Conservation (phyloP, 768 basidiomycete species). For the Albatrellus ellisii region DNA sequence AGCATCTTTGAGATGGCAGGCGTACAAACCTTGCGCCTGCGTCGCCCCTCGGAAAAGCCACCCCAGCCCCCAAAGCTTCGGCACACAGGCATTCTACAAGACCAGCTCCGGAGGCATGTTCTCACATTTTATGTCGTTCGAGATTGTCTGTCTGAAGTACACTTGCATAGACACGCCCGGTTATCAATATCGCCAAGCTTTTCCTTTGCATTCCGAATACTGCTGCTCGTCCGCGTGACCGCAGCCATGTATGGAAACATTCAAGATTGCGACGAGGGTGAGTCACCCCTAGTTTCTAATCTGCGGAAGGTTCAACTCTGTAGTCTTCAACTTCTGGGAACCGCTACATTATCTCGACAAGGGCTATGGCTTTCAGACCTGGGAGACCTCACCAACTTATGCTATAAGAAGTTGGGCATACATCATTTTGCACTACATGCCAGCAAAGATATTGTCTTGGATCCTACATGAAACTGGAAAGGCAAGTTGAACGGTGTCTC, state of each 20-base stretch:
- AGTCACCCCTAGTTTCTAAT: neutral
- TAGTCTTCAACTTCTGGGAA: constrained; percentile 99
- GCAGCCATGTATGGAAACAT: constrained; percentile 94
- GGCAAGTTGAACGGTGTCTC: constrained; percentile 28
- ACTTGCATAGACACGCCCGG: constrained; percentile 38
- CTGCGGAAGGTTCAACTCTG: too few relatives aligned
- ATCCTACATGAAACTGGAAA: constrained; percentile 50
- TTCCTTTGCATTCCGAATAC: constrained; percentile 69
- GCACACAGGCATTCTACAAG: constrained; percentile 65
- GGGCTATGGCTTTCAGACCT: constrained; percentile 91
- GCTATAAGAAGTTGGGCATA: constrained; percentile 96
- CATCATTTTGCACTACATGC: constrained; percentile 66
- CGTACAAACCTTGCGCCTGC: constrained; percentile 22
- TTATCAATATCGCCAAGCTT: constrained; percentile 82
- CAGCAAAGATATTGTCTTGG: constrained; percentile 40
- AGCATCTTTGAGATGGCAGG: neutral
- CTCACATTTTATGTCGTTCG: neutral
- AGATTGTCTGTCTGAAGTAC: constrained; percentile 9
- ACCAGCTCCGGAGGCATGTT: constrained; percentile 58
- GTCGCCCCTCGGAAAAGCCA: constrained; percentile 17
- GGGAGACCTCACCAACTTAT: constrained; percentile 88
- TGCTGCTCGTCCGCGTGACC: constrained; percentile 67
- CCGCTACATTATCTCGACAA: constrained; percentile 85
- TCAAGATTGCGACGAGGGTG: constrained; percentile 95
- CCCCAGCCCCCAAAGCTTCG: constrained; percentile 17